Evolutionary conservation across 257 asterid species (phyloP), one percentile per base, ranked within the genome.

Genomic region (Primulina tabacum): DNA sequence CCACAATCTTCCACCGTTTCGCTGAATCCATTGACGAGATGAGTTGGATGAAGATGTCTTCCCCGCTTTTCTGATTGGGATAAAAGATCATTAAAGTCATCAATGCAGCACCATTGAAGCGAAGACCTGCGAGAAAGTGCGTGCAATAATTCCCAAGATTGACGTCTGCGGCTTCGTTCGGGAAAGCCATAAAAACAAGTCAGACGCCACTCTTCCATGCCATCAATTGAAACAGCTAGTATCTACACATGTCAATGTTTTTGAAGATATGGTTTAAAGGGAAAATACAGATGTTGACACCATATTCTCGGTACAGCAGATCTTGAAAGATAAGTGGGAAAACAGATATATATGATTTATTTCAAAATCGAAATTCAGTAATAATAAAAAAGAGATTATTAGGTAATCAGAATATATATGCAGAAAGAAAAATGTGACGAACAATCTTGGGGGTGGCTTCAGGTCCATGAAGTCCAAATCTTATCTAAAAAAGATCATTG

Each of bases 371-470:
- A 28, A 28, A 28, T 28, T 28, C 33, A 30, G 6, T 30, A 30
- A 30, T 30, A 21, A 2, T 30, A 34, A 34, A 5, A 34, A 34
- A 7, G 0, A 34, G 24, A 21, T 21, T 21, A 21, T 21, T 21
- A 34, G 8, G 38, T 34, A 34, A 34, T 34, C 38, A 34, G 9
- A 34, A 28, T 28, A 6, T 6, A 34, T 34, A 34, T 34, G 38
- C 8, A 34, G 38, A 21, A 53, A 52, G 4, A 64, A 67, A 37
- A 62, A 18, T 10, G 32, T 53, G 71, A 62, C 16, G 16, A 3
- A 37, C 71, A 84, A 77, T 67, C 80, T 69, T 75, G 29, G 29
- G 29, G 29, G 1, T 28, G 69, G 73, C 73, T 72, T 81, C 61
- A 63, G 58, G 62, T 71, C 73, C 47, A 71, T 40, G 1, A 2